phyloP scores from a whole-genome alignment of 2,329 filamentous ascomycete species.

The Incumbomyces lentus region DNA sequence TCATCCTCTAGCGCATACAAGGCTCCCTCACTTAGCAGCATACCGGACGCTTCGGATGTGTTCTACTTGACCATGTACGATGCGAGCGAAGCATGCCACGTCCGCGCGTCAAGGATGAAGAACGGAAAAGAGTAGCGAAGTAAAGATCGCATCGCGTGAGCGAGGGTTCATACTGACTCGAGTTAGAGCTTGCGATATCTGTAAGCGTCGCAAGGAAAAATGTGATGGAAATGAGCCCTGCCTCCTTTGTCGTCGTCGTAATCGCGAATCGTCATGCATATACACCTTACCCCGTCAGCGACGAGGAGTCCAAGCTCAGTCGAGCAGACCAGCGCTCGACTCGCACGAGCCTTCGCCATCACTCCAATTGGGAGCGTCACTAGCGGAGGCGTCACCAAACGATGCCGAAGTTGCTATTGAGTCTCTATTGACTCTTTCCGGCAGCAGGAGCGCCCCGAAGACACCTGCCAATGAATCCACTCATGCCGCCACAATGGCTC shows the following conservation, averaged over 20 bases:
- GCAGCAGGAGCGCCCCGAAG: slow-evolving; percentile 17
- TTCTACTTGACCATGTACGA: slow-evolving; percentile 2
- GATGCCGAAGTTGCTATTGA: slow-evolving; percentile 22
- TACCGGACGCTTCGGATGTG: slow-evolving; percentile 1
- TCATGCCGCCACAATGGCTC: slow-evolving; percentile 9
- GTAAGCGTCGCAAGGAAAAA: slow-evolving; percentile 38
- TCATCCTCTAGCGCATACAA: too few species aligned
- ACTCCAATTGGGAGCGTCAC: background rate
- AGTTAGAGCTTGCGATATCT: slow-evolving; percentile 18
- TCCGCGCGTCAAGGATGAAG: slow-evolving; percentile 21
- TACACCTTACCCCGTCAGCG: slow-evolving; percentile 23
- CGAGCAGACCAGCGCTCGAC: background rate
- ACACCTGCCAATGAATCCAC: slow-evolving; percentile 4
- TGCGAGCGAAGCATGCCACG: slow-evolving; percentile 18
- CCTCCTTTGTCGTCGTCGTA: slow-evolving; percentile 38
- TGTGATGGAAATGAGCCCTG: slow-evolving; percentile 43
- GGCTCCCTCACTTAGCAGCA: too few species aligned
- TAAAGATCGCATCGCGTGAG: background rate
- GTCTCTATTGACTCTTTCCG: slow-evolving; percentile 19
- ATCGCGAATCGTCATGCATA: slow-evolving; percentile 32
- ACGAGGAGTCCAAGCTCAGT: background rate
- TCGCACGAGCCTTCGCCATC: background rate
- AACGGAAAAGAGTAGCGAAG: slow-evolving; percentile 19
- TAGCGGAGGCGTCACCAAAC: slow-evolving; percentile 8
- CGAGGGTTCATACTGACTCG: background rate